Evolutionary conservation across 345 rosid species (phyloP).

Genomic region (Aquilaria sinensis): DNA sequence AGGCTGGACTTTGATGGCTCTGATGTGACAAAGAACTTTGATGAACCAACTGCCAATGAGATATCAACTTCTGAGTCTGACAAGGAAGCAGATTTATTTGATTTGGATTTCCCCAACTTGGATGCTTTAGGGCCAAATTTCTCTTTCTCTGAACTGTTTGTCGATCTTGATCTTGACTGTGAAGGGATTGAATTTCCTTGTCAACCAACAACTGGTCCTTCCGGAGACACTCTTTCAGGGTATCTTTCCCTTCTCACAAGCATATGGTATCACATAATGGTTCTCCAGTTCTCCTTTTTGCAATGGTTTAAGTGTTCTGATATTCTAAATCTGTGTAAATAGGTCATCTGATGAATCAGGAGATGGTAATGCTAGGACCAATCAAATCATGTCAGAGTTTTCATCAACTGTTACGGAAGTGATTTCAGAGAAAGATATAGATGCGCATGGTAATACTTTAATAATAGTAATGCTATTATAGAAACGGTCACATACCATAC

Average conservation of each 20-base stretch:
- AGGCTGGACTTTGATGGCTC: conserved; percentile 81
- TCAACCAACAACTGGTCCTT: conserved; percentile 27
- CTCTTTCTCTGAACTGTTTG: conserved; percentile 58
- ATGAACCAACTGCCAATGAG: conserved; percentile 26
- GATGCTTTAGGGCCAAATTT: conserved; percentile 60
- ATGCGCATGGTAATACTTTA: conserved; percentile 34
- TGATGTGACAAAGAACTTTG: conserved; percentile 29
- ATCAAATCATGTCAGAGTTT: conserved; percentile 39
- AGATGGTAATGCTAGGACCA: conserved; percentile 27
- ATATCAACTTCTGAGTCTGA: conserved; percentile 55
- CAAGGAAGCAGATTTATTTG: conserved; percentile 46
- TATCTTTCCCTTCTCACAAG: conserved; percentile 17
- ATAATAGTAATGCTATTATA: conserved; percentile 4
- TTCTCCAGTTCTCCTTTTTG: background rate
- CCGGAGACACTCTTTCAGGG: conserved; percentile 29
- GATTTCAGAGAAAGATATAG: conserved; percentile 29
- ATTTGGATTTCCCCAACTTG: conserved; percentile 56
- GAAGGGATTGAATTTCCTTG: conserved; percentile 33
- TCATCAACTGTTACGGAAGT: conserved; percentile 40
- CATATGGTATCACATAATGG: background rate
- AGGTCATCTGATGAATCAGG: conserved; percentile 48
- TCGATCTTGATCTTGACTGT: conserved; percentile 60
- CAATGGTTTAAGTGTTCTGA: conserved; percentile 8
- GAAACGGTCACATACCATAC: background rate
- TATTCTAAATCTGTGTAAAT: conserved; percentile 2